Conservation (phyloP, 2,329 filamentous ascomycete species). For the Stachybotrys chartarum region DNA sequence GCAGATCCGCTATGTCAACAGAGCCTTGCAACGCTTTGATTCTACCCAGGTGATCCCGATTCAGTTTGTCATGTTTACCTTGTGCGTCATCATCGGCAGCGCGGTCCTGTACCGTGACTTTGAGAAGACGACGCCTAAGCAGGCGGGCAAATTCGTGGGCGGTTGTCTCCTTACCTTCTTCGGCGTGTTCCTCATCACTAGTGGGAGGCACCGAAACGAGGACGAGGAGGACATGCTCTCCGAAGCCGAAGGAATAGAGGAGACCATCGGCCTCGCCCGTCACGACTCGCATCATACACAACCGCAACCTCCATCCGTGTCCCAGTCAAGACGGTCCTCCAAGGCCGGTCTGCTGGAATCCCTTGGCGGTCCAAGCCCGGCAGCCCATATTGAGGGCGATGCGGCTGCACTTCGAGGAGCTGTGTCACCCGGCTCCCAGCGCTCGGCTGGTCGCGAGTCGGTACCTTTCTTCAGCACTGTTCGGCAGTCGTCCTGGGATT, state of each 20-base stretch:
- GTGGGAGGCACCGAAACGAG: conserved; percentile 58
- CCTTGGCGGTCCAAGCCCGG: conserved; percentile 22
- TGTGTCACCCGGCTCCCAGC: conserved; percentile 20
- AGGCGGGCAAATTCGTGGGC: conserved; percentile 77
- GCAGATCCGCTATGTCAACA: conserved; percentile 97
- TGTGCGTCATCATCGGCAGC: conserved; percentile 91
- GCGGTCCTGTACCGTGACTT: conserved; percentile 94
- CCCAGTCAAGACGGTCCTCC: conserved; percentile 40
- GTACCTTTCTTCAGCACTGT: conserved; percentile 35
- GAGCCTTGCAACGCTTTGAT: conserved; percentile 79
- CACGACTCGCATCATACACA: conserved; percentile 31
- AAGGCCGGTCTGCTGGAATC: conserved; percentile 35
- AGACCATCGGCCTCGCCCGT: conserved; percentile 52
- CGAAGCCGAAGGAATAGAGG: conserved; percentile 53
- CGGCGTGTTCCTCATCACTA: conserved; percentile 96
- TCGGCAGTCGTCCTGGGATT: conserved; percentile 31
- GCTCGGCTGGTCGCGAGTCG: conserved; percentile 24
- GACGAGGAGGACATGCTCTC: conserved; percentile 47
- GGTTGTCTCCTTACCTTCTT: conserved; percentile 91
- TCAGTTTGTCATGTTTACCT: conserved; percentile 93
- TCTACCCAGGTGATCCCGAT: conserved; percentile 97
- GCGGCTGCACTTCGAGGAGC: conserved; percentile 27
- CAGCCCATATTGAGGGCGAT: conserved; percentile 26
- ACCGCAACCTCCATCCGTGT: conserved; percentile 13
- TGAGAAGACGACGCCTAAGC: conserved; percentile 66